Evolutionary conservation across 169 alveolate species (phyloP).

Genomic region (Cryptosporidium parvum): DNA sequence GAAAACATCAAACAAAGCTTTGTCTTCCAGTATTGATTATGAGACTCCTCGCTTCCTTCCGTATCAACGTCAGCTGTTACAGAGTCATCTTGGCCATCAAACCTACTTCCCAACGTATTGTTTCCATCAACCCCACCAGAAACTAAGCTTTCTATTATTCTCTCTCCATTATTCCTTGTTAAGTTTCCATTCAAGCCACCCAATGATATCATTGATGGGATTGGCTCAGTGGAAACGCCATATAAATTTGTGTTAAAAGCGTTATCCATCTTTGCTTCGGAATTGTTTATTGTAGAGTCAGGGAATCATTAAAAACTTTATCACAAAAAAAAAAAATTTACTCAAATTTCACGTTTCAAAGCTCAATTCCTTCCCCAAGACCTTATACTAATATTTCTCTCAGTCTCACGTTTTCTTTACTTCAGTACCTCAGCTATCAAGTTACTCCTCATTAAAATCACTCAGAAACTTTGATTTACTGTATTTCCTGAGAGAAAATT

Average conservation of each 20-base stretch:
- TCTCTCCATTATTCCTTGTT: neutral
- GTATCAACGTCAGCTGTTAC: constrained; percentile 9
- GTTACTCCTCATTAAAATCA: neutral
- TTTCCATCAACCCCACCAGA: neutral
- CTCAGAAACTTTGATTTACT: neutral
- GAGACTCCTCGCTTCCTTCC: constrained; percentile 25
- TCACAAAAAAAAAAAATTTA: neutral
- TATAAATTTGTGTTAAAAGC: neutral
- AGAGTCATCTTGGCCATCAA: constrained; percentile 1
- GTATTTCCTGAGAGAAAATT: neutral
- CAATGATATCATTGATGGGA: neutral
- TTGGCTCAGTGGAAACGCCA: constrained; percentile 9
- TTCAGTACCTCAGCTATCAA: neutral
- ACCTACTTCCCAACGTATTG: neutral
- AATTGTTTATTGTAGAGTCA: neutral
- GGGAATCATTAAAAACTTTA: constrained; percentile 5
- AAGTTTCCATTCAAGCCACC: constrained; percentile 1
- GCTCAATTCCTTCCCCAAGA: neutral
- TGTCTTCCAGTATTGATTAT: constrained; percentile 75
- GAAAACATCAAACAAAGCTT: constrained; percentile 68
- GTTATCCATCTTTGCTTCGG: constrained; percentile 37
- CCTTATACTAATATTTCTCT: neutral
- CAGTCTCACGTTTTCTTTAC: neutral
- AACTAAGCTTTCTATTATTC: neutral
- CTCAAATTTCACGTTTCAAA: neutral